A percentile compares a stretch with the other conserved stretches of the same genome.
These are phyloP conservation scores for Phytophthora uliginosa DNA, from an alignment of 352 stramenopile species.

Conservation along the genomic window DNA sequence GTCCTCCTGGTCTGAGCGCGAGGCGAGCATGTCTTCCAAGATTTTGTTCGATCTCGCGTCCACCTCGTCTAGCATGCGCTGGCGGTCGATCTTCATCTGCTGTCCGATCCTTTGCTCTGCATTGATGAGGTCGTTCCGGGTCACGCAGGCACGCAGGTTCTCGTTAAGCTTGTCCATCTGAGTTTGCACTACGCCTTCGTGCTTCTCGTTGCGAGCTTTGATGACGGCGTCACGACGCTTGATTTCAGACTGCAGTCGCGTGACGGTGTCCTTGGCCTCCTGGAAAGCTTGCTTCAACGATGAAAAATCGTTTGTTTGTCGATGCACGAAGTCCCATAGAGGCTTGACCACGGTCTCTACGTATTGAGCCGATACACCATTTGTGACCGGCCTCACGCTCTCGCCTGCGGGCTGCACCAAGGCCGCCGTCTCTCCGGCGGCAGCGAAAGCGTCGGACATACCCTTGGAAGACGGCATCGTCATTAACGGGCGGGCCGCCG, in stretches of 20 bases:
- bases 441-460: conserved; percentile 35
- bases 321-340: conserved; percentile 82
- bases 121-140: conserved; percentile 80
- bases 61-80: conserved; percentile 68
- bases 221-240: conserved; percentile 84
- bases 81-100: conserved; percentile 77
- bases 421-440: conserved; percentile 26
- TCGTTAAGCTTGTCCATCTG: conserved; percentile 89
- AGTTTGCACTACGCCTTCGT: conserved; percentile 73
- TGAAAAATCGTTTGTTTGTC: conserved; percentile 81
- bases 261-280: conserved; percentile 80
- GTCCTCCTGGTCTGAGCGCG: conserved; percentile 79
- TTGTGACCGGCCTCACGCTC: conserved; percentile 1
- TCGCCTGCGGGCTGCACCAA: conserved; percentile 17
- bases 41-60: conserved; percentile 75
- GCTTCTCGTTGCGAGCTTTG: conserved; percentile 82
- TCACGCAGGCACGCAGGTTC: conserved; percentile 75
- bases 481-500: conserved; percentile 13
- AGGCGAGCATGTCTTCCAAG: conserved; percentile 67
- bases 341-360: conserved; percentile 64
- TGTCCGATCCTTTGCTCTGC: conserved; percentile 79
- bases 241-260: conserved; percentile 82
- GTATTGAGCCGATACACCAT: conserved; percentile 26
- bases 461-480: conserved; percentile 35
- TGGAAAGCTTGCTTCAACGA: conserved; percentile 67